These are phyloP conservation scores for Talaromyces borbonicus DNA, from an alignment of 495 filamentous ascomycete genomes.

Conservation along the genomic window DNA sequence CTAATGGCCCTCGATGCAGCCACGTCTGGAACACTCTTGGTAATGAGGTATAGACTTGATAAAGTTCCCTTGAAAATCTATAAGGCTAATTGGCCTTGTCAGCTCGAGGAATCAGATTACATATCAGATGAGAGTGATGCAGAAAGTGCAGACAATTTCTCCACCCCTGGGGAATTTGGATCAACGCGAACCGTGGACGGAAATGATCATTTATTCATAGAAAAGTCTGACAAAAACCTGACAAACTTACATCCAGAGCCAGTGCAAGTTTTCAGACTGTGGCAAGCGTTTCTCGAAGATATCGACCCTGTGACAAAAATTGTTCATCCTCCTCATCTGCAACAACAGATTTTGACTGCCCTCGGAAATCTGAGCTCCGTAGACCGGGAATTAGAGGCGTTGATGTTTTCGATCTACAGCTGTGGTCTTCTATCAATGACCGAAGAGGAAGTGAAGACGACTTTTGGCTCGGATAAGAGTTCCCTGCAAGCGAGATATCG, in stretches of 20 bases:
- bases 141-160: not conserved
- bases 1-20: not conserved
- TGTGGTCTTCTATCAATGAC: constrained; percentile 9
- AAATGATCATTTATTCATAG: not conserved
- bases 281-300: constrained; percentile 14
- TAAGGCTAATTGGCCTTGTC: not conserved
- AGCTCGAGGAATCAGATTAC: not conserved
- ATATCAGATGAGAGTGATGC: not conserved
- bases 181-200: not conserved
- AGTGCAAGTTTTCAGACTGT: constrained; percentile 11
- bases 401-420: constrained; percentile 13
- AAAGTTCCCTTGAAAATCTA: no score
- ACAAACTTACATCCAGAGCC: constrained; percentile 5
- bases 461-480: not conserved
- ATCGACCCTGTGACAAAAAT: constrained; percentile 18
- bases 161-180: not conserved
- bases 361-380: constrained; percentile 4
- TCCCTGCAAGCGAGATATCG: constrained; percentile 12
- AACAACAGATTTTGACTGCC: constrained; percentile 9
- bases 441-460: constrained; percentile 8
- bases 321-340: constrained; percentile 13
- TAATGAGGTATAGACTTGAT: not conserved
- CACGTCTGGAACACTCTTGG: not conserved
- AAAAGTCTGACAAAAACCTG: not conserved
- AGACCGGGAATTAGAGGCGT: constrained; percentile 7